Base-by-base conservation (phyloP, 2,329 filamentous ascomycete genomes). In the Orbilia oligospora region DNA sequence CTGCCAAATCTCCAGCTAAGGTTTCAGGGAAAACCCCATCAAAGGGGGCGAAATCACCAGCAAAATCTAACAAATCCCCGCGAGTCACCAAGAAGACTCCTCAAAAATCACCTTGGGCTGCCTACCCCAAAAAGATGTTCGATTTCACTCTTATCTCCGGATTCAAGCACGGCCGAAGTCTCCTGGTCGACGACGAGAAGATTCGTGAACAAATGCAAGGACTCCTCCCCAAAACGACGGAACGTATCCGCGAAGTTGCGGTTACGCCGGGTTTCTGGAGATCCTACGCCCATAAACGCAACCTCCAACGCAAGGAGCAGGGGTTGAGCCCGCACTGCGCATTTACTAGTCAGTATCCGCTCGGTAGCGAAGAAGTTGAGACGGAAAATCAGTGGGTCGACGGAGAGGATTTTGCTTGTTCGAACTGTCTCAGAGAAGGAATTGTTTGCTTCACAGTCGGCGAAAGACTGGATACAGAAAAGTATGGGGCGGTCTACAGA, bases 401-500 rank as follows among this genome's bases (percentile, higher is more conserved):
- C n/a, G 73, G 73, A 2, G 44, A 30, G 20, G 61, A 71, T 1
- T 67, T 71, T 27, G 73, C 73, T 5, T 77, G 73, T 22, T 36
- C 65, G 10, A 77, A 77, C 36, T 77, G 73, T 18, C 22, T 71
- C 8, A 77, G 56, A 16, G 73, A 77, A 64, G 67, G 67, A 0
- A 77, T 77, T 36, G 49, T 48, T 18, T 77, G 73, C 24, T 77
- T 77, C 22, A 77, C 73, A 16, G 73, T 77, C 5, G 67, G 67
- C 12, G 51, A 67, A 1, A 38, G 73, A n/a, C 46, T 71, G 16
- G 73, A 77, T 48, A 77, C 73, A 14, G 73, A 77, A 22, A 77
- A 77, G 33, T 77, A 77, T 16, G 67, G 58, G 1, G 73, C 73
- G 33, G 18, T 63, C 10, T 77, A 77, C 30, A 67, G 73, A 30